phyloP scores from a whole-genome alignment of 192 early-diverging fungal genomes.

The Entomortierella lignicola region DNA sequence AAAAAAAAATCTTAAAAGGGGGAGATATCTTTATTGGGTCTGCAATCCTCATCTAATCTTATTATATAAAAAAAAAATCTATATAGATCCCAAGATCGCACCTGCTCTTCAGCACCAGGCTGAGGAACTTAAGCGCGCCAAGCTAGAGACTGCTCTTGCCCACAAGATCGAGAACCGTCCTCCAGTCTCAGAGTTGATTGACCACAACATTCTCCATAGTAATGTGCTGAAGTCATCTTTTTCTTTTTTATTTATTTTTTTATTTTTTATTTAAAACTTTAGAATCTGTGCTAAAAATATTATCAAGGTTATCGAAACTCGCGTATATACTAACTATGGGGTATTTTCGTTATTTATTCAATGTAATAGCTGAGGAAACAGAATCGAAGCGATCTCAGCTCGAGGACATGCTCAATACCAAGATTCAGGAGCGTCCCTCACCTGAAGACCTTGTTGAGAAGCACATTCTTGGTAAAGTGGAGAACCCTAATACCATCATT shows the following conservation, averaged over 20 bases:
- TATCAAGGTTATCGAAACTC: slow-evolving; percentile 10
- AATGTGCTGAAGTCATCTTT: too few species aligned
- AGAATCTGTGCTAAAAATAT: neutral
- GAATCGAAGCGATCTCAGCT: slow-evolving; percentile 60
- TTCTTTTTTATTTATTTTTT: neutral
- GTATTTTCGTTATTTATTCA: too few species aligned
- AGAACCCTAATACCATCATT: neutral
- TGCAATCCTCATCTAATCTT: too few species aligned
- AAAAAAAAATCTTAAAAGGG: too few species aligned
- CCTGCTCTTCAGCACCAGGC: slow-evolving; percentile 57
- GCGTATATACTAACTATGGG: too few species aligned
- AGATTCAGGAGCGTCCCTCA: slow-evolving; percentile 59
- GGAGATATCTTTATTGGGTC: too few species aligned
- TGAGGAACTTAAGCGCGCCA: slow-evolving; percentile 56
- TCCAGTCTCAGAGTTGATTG: slow-evolving; percentile 20
- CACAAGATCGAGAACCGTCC: slow-evolving; percentile 68
- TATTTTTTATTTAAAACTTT: neutral
- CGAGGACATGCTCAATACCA: slow-evolving; percentile 59
- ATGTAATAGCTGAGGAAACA: slow-evolving; percentile 57
- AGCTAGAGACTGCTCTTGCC: slow-evolving; percentile 64
- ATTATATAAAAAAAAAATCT: too few species aligned
- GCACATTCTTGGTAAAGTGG: slow-evolving; percentile 63
- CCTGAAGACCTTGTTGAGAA: slow-evolving; percentile 61
- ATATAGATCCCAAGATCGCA: slow-evolving; percentile 62
- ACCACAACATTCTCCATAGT: neutral